Conservation (phyloP, 768 basidiomycete species). For the Russula vinacea region DNA sequence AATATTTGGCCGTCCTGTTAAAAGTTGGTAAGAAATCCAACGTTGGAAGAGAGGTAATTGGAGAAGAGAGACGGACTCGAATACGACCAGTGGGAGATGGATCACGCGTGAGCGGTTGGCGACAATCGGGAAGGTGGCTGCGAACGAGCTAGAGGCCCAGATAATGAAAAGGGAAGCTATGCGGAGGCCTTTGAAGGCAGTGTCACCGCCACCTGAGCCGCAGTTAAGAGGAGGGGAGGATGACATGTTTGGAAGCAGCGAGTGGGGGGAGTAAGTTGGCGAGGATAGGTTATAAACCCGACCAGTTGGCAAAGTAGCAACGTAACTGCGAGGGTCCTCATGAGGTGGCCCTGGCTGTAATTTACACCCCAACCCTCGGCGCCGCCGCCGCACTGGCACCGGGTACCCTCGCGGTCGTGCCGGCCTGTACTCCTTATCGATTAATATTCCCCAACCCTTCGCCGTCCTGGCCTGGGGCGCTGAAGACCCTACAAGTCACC, state of each 20-base stretch:
- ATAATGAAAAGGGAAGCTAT: conserved; percentile 76
- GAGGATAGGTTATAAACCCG: neutral
- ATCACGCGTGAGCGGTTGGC: conserved; percentile 51
- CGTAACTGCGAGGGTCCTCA: conserved; percentile 18
- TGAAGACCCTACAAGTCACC: neutral
- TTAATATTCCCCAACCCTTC: neutral
- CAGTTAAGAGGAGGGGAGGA: conserved; percentile 38
- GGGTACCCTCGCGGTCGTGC: conserved; percentile 25
- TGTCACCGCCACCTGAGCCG: conserved; percentile 50
- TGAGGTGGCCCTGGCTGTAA: no score
- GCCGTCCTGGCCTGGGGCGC: no score
- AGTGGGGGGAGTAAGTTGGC: neutral
- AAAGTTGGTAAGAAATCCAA: neutral
- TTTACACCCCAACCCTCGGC: neutral
- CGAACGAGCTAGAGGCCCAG: conserved; percentile 53
- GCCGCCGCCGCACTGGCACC: no score
- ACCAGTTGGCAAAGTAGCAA: neutral
- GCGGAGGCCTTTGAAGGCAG: conserved; percentile 51
- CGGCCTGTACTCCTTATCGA: neutral
- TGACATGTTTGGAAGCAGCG: neutral
- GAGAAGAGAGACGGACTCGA: conserved; percentile 57
- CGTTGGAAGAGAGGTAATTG: neutral
- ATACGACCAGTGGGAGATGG: conserved; percentile 55
- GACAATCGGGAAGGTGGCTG: conserved; percentile 71
- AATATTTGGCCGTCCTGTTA: conserved; percentile 27